phyloP scores from a whole-genome alignment of 1,284 basidiomycete species.

The Ustilago cynodontis region DNA sequence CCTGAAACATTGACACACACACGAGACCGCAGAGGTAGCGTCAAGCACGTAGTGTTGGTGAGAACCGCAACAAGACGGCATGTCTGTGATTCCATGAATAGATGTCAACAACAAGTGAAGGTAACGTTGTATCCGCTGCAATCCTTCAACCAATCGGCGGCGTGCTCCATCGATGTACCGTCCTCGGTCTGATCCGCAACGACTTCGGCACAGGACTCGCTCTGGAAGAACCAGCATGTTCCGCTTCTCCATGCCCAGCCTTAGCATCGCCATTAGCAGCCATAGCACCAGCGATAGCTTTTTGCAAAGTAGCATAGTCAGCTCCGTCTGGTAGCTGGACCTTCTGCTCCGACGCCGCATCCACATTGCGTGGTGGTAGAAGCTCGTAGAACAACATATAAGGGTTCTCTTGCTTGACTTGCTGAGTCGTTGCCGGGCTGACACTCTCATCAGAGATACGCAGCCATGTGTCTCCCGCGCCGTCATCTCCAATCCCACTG shows the following conservation, averaged over 20 bases:
- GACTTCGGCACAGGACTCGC: constrained; percentile 19
- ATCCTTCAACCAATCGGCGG: constrained; percentile 16
- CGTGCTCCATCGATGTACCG: constrained; percentile 43
- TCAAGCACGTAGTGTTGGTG: not conserved
- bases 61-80: not conserved
- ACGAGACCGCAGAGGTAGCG: not conserved
- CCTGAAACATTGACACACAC: not conserved
- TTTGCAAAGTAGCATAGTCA: constrained; percentile 33
- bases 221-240: not conserved
- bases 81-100: not conserved
- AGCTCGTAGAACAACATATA: constrained; percentile 67
- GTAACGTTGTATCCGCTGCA: not conserved
- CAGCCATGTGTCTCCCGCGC: constrained; percentile 47
- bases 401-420: constrained; percentile 65
- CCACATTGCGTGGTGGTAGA: constrained; percentile 9
- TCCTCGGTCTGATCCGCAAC: constrained; percentile 29
- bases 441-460: constrained; percentile 66
- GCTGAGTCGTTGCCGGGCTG: constrained; percentile 35
- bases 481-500: constrained; percentile 10
- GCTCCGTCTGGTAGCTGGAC: constrained; percentile 21
- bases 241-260: not conserved
- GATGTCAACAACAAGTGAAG: not conserved
- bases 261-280: not conserved
- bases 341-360: constrained; percentile 4
- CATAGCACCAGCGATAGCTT: constrained; percentile 30